Percentiles rank a stretch among this genome's conserved stretches.
Conservation (phyloP, 2,329 filamentous ascomycete genomes). For the Ophiostoma sp. region DNA sequence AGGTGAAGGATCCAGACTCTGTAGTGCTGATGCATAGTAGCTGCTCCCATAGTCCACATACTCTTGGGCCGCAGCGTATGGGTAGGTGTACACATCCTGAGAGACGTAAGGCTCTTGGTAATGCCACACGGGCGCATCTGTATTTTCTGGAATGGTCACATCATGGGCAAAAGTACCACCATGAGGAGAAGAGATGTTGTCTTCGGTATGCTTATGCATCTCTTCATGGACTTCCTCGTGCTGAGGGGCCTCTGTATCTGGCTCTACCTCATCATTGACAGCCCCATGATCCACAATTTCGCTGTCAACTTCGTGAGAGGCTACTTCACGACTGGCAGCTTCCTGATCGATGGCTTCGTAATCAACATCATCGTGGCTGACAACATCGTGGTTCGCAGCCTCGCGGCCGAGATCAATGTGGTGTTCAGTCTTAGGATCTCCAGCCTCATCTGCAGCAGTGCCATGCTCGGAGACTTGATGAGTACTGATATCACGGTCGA, state of each 20-base stretch:
- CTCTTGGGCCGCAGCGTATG: not conserved
- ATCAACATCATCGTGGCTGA: not conserved
- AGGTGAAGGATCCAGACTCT: slow-evolving; percentile 19
- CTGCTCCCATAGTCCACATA: slow-evolving; percentile 23
- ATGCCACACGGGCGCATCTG: not conserved
- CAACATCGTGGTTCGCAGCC: not conserved
- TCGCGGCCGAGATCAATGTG: not conserved
- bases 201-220: not conserved
- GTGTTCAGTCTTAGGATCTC: not conserved
- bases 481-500: too few species aligned
- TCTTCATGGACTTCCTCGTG: not conserved
- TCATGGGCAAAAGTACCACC: not conserved
- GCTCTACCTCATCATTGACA: not conserved
- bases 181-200: too few species aligned
- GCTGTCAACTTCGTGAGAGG: not conserved
- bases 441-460: not conserved
- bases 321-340: not conserved
- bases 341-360: not conserved
- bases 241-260: not conserved
- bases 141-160: not conserved
- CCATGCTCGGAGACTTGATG: not conserved
- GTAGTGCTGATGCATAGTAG: slow-evolving; percentile 22
- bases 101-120: slow-evolving; percentile 9
- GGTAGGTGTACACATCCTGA: not conserved
- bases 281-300: not conserved